These are phyloP conservation scores for Ceratobasidium sp. DNA, from an alignment of 1,284 basidiomycete genomes.

Conservation along the genomic window DNA sequence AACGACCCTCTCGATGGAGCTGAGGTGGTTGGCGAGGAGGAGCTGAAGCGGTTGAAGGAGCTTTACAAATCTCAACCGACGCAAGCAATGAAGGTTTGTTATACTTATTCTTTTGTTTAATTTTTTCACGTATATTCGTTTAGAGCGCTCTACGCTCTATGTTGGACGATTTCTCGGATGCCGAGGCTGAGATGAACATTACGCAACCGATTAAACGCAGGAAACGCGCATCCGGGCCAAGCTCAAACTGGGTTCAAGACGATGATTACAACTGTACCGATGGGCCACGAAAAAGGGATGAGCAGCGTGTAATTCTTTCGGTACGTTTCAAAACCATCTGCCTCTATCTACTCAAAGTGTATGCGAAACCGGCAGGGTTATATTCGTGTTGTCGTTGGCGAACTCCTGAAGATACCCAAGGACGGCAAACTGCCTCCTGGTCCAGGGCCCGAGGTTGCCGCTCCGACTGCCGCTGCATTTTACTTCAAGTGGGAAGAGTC, in stretches of 20 bases:
- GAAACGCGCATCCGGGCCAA: background rate
- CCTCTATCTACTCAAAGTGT: background rate
- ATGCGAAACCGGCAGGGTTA: conserved; percentile 2
- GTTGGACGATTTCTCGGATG: background rate
- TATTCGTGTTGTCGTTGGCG: background rate
- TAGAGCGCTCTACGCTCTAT: background rate
- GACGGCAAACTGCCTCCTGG: background rate
- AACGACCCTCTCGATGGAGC: background rate
- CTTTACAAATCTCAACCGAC: background rate
- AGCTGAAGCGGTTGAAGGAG: background rate
- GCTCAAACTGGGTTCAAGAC: background rate
- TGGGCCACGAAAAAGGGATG: background rate
- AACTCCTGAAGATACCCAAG: background rate
- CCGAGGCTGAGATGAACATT: background rate
- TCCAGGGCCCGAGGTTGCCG: background rate
- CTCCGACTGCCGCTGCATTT: background rate
- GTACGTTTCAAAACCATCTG: background rate
- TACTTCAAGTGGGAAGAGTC: background rate
- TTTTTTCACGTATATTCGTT: background rate
- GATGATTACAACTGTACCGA: background rate
- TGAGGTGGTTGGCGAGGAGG: background rate
- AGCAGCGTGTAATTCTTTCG: background rate
- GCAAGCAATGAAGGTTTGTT: background rate
- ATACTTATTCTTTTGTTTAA: background rate
- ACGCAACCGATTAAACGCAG: background rate